Conservation (phyloP, 257 asterid species). For the Osmanthus fragrans region DNA sequence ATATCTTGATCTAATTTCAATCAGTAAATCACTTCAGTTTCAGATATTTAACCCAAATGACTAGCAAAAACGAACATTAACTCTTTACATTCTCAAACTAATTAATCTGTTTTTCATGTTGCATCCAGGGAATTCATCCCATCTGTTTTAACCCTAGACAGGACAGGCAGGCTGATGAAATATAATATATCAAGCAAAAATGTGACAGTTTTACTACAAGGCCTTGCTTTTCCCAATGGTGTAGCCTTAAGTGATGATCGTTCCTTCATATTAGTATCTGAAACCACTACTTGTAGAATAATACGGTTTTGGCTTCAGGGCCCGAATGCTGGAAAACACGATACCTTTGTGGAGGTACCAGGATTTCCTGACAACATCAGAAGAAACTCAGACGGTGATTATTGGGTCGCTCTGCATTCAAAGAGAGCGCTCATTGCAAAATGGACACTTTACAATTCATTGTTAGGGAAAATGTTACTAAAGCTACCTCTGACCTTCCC, state of each 20-base stretch:
- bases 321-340: conserved; percentile 50
- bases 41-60: neutral
- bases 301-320: conserved; percentile 58
- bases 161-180: conserved; percentile 67
- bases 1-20: neutral
- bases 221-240: conserved; percentile 69
- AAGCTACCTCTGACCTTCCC: conserved; percentile 55
- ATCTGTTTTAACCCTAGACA: conserved; percentile 45
- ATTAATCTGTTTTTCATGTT: conserved; percentile 8
- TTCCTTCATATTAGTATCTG: conserved; percentile 45
- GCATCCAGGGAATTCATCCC: conserved; percentile 47
- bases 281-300: conserved; percentile 43
- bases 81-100: neutral
- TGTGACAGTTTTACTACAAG: conserved; percentile 48
- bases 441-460: conserved; percentile 34
- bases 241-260: conserved; percentile 65
- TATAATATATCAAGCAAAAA: conserved; percentile 46
- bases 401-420: conserved; percentile 72
- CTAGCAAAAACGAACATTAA: neutral
- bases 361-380: conserved; percentile 78
- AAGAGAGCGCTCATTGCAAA: conserved; percentile 38
- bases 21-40: neutral
- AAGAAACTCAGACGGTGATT: conserved; percentile 57
- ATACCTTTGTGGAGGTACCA: conserved; percentile 45
- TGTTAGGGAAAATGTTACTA: conserved; percentile 42